Percentiles rank a stretch among this genome's conserved stretches.
Conservation (phyloP, 352 stramenopile species). For the Pythium monospermum region DNA sequence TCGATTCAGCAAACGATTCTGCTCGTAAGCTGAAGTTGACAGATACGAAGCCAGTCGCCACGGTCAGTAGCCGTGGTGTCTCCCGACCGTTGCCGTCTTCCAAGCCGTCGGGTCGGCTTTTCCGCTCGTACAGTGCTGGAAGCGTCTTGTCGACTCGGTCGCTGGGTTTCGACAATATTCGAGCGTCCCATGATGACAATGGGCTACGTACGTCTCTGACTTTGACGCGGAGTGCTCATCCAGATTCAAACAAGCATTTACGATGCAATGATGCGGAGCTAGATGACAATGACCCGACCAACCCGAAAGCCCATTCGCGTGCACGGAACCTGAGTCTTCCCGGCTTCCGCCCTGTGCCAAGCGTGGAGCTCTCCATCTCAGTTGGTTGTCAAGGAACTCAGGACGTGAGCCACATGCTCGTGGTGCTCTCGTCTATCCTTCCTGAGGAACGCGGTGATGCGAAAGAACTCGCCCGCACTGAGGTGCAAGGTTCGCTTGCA, state of each 20-base stretch:
- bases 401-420: constrained; percentile 65
- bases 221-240: neutral
- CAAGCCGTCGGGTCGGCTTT: constrained; percentile 22
- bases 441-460: constrained; percentile 35
- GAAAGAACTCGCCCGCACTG: constrained; percentile 66
- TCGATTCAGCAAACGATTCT: constrained; percentile 26
- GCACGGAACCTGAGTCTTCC: constrained; percentile 63
- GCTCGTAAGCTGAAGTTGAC: constrained; percentile 3
- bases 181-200: constrained; percentile 16
- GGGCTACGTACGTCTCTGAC: constrained; percentile 6
- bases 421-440: constrained; percentile 56
- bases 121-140: constrained; percentile 60
- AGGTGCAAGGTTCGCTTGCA: constrained; percentile 66
- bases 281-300: neutral
- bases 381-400: constrained; percentile 66
- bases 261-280: constrained; percentile 7
- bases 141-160: constrained; percentile 51
- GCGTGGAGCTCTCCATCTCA: constrained; percentile 70
- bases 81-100: too few species aligned
- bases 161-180: constrained; percentile 23
- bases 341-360: constrained; percentile 51
- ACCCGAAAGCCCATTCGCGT: constrained; percentile 27
- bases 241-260: constrained; percentile 14
- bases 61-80: neutral
- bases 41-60: neutral